Conservation (phyloP, 345 rosid genomes). For the Gossypium anomalum region DNA sequence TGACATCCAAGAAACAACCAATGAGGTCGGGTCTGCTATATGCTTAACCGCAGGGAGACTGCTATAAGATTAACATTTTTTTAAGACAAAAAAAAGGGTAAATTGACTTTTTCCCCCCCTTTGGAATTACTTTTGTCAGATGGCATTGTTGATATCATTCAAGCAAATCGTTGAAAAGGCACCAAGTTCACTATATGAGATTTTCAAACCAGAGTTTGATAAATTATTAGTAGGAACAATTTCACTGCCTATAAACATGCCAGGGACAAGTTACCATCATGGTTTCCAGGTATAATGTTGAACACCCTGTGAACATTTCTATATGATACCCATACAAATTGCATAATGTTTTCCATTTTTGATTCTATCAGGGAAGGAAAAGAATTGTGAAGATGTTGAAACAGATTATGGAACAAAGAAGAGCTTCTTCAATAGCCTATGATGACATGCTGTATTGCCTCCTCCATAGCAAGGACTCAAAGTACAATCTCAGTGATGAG, state of each 20-base stretch:
- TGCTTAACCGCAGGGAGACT: background rate
- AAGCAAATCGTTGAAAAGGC: constrained; percentile 48
- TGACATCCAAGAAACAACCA: constrained; percentile 73
- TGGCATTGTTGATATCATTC: constrained; percentile 61
- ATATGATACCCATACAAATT: background rate
- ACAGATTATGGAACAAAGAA: constrained; percentile 52
- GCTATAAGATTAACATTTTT: background rate
- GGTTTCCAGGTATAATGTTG: constrained; percentile 54
- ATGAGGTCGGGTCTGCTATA: constrained; percentile 38
- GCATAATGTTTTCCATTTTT: background rate
- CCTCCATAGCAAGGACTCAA: constrained; percentile 46
- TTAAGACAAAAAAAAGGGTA: background rate
- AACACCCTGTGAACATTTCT: background rate
- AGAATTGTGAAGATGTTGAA: constrained; percentile 45
- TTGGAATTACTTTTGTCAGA: constrained; percentile 30
- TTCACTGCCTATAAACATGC: constrained; percentile 71
- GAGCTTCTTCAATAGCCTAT: constrained; percentile 37
- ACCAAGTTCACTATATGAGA: constrained; percentile 29
- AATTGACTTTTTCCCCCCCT: background rate
- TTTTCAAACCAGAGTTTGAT: constrained; percentile 57
- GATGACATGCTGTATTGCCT: constrained; percentile 56
- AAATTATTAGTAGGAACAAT: constrained; percentile 72
- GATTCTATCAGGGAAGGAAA: constrained; percentile 58
- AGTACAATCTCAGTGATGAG: constrained; percentile 39
- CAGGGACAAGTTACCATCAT: constrained; percentile 65